Base-by-base conservation (phyloP, 768 basidiomycete species). In the Xerocomus potaroensis region DNA sequence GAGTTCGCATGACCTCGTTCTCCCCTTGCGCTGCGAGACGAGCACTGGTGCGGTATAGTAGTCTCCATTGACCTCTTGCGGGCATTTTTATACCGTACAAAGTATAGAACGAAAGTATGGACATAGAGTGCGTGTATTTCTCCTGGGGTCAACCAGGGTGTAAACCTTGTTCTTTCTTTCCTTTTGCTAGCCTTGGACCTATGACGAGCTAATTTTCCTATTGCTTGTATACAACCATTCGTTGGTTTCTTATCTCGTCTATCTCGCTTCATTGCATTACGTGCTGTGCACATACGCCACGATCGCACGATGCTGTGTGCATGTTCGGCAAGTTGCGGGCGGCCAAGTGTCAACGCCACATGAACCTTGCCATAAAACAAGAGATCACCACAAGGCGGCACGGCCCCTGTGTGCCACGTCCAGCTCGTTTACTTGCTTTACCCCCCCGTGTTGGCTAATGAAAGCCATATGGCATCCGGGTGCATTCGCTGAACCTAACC, bases 291-390 rank as follows among this genome's bases (percentile, higher is more conserved):
- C 24, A n/a, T n/a, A n/a, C n/a, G 15, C 19, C 19, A 18, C 3
- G 18, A 12, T 36, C 31, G 16, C 15, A 29, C 11, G 23, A 5
- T 34, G 24, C 8, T 10, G 26, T 27, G 5, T 41, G 39, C 27
- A 29, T 15, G 12, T 33, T 26, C 48, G 59, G 61, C 33, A 51
- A 31, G 45, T 44, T 37, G 50, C 58, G 55, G 21, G 43, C 51
- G 49, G 60, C 36, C 41, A 45, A 60, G 34, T 46, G 54, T 41
- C 40, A 41, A 50, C 60, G 62, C 64, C 64, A 59, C 62, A 52
- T 34, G 48, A 55, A 62, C 58, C 47, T 62, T 63, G 58, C 37
- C 63, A 48, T 48, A 48, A 48, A 53, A 41, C 36, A 42, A 31
- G 36, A 21, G 55, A 57, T 55, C 53, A 48, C 58, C 59, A 47